Evolutionary conservation across 352 stramenopile genomes (phyloP), one percentile per base, ranked within the genome.

Genomic region (Globisporangium parvum): DNA sequence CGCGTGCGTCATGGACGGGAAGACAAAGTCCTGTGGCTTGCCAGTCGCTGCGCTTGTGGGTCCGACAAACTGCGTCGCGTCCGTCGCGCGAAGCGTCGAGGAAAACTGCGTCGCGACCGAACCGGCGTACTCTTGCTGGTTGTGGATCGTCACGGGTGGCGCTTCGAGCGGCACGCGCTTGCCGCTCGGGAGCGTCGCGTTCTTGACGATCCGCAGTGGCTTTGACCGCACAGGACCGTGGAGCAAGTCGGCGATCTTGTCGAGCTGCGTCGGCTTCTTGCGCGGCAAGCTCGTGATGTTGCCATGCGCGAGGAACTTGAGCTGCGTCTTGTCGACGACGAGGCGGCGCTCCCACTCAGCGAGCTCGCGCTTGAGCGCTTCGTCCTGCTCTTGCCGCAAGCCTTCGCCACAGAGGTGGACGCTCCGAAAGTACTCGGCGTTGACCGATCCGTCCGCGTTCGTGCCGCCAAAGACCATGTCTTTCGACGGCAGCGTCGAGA

Each of bases 361-460:
- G 20, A 91, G 67, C 50, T 91, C 85, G 44, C 69, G 65, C 47
- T 77, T 63, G 2, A 84, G 72, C 10, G 78, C 79, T 14, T 88
- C 80, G 24, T 92, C 73, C 70, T 89, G 89, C 48, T 94, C 83
- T 21, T 69, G 63, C 31, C 75, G 77, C 20, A 93, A 67, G 0
- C 77, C 81, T 33, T 96, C 86, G 26, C 87, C 86, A 31, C 79
- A 88, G 20, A 97, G 62, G 57, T 97, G 88, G 2, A 97, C 88
- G 46, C 78, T 93, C 17, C 71, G 65, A 46, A 96, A 96, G 60
- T 92, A 95, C 24, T 91, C 74, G 0, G 56, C 21, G 47, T 96
- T 88, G 9, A 69, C 65, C 0, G 60, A 79, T 12, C 72, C 82
- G 57, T 88, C 81, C 6, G 66, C 70, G 53, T 96, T 85, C 18